These are phyloP conservation scores for Verticillium isaacii DNA, from an alignment of 2,329 filamentous ascomycete species.

Conservation along the genomic window DNA sequence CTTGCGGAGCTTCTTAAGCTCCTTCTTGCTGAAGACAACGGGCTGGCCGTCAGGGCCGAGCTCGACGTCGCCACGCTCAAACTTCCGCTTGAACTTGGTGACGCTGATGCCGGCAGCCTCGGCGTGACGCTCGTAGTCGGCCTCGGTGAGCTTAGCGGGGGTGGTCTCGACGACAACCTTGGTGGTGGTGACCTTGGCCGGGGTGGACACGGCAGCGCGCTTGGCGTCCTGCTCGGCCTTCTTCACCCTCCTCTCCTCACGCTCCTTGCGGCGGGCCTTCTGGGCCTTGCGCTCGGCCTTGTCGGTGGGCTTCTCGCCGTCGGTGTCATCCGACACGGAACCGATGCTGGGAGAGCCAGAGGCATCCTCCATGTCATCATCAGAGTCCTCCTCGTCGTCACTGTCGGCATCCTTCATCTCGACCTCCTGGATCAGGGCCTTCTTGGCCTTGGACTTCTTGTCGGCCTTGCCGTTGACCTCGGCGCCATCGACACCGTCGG, in stretches of 20 bases:
- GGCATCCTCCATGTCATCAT: slow-evolving; percentile 33
- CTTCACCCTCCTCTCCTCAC: neutral
- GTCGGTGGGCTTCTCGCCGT: slow-evolving; percentile 15
- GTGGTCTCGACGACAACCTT: slow-evolving; percentile 21
- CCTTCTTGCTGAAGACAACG: slow-evolving; percentile 68
- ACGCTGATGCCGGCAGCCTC: slow-evolving; percentile 65
- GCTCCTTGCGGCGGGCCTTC: slow-evolving; percentile 17
- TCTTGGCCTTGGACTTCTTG: slow-evolving; percentile 36
- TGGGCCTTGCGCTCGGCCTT: slow-evolving; percentile 16
- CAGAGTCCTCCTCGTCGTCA: slow-evolving; percentile 32
- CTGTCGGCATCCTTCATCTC: slow-evolving; percentile 31
- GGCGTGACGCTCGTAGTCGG: slow-evolving; percentile 56
- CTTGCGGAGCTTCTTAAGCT: slow-evolving; percentile 68
- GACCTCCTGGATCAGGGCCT: slow-evolving; percentile 44
- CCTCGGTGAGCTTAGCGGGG: slow-evolving; percentile 43
- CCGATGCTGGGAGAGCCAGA: neutral
- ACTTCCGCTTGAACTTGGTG: slow-evolving; percentile 74
- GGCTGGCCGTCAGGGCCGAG: slow-evolving; percentile 62
- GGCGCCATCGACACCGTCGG: slow-evolving; percentile 72
- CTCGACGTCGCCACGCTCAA: slow-evolving; percentile 69
- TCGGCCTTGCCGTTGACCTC: slow-evolving; percentile 32
- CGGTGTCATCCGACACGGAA: slow-evolving; percentile 18
- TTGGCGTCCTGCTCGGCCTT: slow-evolving; percentile 2
- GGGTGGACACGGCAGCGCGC: slow-evolving; percentile 17
- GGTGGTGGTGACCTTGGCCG: slow-evolving; percentile 23